Conservation (phyloP, 163 green algal species). For the Picocystis sp. region DNA sequence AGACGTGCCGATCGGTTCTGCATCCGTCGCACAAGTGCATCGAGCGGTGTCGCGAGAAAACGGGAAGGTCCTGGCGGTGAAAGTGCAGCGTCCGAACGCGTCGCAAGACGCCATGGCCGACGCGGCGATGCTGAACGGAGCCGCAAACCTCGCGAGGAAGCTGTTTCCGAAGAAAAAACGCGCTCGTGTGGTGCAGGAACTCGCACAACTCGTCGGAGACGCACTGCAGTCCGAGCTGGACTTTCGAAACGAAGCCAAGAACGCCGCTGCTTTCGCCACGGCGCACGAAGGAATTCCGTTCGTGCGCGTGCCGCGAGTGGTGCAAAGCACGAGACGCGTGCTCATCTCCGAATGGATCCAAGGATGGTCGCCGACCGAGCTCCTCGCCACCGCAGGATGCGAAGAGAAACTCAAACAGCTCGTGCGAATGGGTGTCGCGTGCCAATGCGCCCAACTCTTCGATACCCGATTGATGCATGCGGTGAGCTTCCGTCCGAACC, state of each 20-base stretch:
- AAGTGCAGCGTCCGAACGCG: constrained; percentile 3
- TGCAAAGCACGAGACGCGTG: constrained; percentile 19
- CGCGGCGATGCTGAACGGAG: too few relatives aligned
- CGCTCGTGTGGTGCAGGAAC: background rate
- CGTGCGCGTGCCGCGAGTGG: constrained; percentile 19
- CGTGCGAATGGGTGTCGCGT: constrained; percentile 22
- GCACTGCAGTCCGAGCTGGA: constrained; percentile 20
- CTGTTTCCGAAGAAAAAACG: constrained; percentile 2
- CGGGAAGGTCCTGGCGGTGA: constrained; percentile 16
- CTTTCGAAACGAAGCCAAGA: constrained; percentile 16
- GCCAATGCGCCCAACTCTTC: constrained; percentile 24
- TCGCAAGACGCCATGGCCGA: too few relatives aligned
- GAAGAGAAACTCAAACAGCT: background rate
- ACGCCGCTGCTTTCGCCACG: constrained; percentile 21
- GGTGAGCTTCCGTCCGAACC: too few relatives aligned
- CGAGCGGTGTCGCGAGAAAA: constrained; percentile 1
- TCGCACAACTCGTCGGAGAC: constrained; percentile 1
- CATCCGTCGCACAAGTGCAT: constrained; percentile 23
- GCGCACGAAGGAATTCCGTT: constrained; percentile 18
- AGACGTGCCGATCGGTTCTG: constrained; percentile 15
- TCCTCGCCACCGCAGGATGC: background rate
- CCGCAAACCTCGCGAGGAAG: background rate
- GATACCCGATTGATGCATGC: constrained; percentile 32
- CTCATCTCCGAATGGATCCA: constrained; percentile 41
- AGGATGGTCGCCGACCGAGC: constrained; percentile 14